Evolutionary conservation across 805 yeast genomes (phyloP).

Genomic region (Kodamaea laetipori): DNA sequence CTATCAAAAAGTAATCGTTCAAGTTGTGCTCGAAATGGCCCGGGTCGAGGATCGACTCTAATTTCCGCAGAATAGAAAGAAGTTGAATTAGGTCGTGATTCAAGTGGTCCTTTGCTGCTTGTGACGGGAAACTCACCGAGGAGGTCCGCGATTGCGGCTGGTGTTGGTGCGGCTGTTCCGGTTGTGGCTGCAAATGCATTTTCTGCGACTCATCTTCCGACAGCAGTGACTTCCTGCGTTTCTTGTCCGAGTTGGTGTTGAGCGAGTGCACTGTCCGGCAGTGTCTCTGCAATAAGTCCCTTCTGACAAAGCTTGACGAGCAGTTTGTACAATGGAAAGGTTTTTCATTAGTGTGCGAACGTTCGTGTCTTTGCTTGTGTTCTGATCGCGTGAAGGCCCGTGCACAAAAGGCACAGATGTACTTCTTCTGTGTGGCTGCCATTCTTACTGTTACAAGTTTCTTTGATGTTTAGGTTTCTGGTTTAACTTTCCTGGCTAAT

Average conservation of each 20-base stretch:
- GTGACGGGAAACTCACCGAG: background rate
- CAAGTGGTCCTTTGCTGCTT: conserved; percentile 6
- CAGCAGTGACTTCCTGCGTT: conserved; percentile 7
- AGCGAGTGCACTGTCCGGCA: conserved; percentile 71
- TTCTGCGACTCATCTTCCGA: conserved; percentile 4
- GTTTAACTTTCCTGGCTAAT: too few relatives aligned
- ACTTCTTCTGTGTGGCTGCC: conserved; percentile 56
- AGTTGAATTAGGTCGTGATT: conserved; percentile 29
- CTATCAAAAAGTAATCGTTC: conserved; percentile 35
- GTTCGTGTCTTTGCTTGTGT: conserved; percentile 89
- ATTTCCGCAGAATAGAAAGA: conserved; percentile 29
- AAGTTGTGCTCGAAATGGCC: conserved; percentile 17
- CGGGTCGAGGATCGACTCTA: conserved; percentile 23
- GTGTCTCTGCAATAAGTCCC: conserved; percentile 77
- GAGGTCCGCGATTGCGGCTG: background rate
- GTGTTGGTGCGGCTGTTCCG: background rate
- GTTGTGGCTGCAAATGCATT: background rate
- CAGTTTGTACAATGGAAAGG: conserved; percentile 77
- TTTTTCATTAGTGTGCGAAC: conserved; percentile 93
- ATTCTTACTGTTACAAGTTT: too few relatives aligned
- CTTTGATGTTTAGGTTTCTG: conserved; percentile 1
- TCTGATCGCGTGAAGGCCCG: conserved; percentile 93
- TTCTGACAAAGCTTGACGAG: conserved; percentile 69
- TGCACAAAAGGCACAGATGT: conserved; percentile 78
- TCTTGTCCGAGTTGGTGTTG: conserved; percentile 15